Evolutionary conservation across 495 filamentous ascomycete species (phyloP).

Genomic region (Aspergillus ostianus): DNA sequence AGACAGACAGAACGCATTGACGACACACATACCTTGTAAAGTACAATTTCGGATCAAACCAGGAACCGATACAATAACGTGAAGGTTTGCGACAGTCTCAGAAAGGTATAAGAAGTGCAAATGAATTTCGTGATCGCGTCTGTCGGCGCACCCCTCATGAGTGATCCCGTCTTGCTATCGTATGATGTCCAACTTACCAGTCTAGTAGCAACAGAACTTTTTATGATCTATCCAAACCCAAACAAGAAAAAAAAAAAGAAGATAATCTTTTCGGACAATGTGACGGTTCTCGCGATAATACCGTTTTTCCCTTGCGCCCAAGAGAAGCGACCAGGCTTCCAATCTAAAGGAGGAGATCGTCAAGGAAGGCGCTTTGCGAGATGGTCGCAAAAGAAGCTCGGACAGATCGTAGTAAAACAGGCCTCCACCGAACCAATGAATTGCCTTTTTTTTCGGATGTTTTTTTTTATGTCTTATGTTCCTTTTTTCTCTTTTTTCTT

Average conservation of each 20-base stretch:
- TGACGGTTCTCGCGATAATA: slow-evolving; percentile 12
- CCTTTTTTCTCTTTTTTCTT: slow-evolving; percentile 7
- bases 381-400: slow-evolving; percentile 14
- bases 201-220: slow-evolving; percentile 29
- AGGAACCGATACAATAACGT: slow-evolving; percentile 15
- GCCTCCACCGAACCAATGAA: slow-evolving; percentile 3
- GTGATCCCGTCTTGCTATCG: slow-evolving; percentile 4
- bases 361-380: slow-evolving; percentile 18
- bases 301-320: slow-evolving; percentile 11
- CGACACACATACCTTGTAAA: slow-evolving; percentile 17
- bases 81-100: slow-evolving; percentile 16
- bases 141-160: slow-evolving; percentile 14
- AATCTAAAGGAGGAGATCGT: slow-evolving; percentile 16
- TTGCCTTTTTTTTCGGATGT: slow-evolving; percentile 9
- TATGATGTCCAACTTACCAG: slow-evolving; percentile 23
- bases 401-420: neutral
- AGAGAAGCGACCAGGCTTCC: slow-evolving; percentile 39
- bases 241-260: slow-evolving; percentile 16
- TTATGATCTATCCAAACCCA: slow-evolving; percentile 18
- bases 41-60: slow-evolving; percentile 16
- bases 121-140: slow-evolving; percentile 30
- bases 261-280: slow-evolving; percentile 22
- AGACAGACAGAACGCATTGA: neutral
- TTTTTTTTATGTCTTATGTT: slow-evolving; percentile 7
- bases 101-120: slow-evolving; percentile 17